Base-by-base conservation (phyloP, 805 yeast species). In the Myxozyma mucilagina region DNA sequence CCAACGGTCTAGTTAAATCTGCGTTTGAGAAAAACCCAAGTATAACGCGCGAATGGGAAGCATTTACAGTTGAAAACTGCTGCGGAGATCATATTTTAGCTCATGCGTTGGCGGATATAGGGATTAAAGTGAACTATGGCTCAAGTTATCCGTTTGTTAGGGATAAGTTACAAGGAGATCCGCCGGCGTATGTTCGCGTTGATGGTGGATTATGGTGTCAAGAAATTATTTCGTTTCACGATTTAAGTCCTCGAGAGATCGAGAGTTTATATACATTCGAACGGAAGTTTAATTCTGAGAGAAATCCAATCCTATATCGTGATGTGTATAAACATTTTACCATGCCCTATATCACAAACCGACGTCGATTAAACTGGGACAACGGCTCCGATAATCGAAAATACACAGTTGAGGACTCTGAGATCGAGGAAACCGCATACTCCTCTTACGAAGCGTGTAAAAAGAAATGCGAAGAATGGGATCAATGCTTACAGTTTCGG, bases 41-140 rank as follows among this genome's bases (percentile, higher is more conserved):
- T 5, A 65, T 60, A 8, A 53, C 65, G 41, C 67, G 57, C 39
- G 70, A 69, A 7, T 55, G 56, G 9, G 49, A 53, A 1, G 60
- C 60, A 1, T 47, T 36, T 10, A 52, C 51, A 5, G 52, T 59
- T 5, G 51, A 57, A 7, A 49, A 57, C 44, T 74, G 76, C 67
- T 74, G 76, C 53, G 78, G 78, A 11, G 78, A 75, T 52, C 68
- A 67, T 32, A 61, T 74, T 59, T 65, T 74, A 7, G 74, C 73
- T 4, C 42, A 53, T 35, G 63, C 69, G 42, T 64, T 73, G 7
- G 35, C 44, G 1, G 70, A 66, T 8, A 62, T 50, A 29, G 66
- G 64, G 18, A 13, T 52, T 9, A 38, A 47, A 14, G 45, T 63
- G 16, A 49, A 57, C 16, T 61, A 73, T 58, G 76, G 73, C 34